A percentile compares a stretch with the other conserved stretches of the same genome.
phyloP scores from a whole-genome alignment of 1,284 basidiomycete species.

The Leccinum griseonigrum region DNA sequence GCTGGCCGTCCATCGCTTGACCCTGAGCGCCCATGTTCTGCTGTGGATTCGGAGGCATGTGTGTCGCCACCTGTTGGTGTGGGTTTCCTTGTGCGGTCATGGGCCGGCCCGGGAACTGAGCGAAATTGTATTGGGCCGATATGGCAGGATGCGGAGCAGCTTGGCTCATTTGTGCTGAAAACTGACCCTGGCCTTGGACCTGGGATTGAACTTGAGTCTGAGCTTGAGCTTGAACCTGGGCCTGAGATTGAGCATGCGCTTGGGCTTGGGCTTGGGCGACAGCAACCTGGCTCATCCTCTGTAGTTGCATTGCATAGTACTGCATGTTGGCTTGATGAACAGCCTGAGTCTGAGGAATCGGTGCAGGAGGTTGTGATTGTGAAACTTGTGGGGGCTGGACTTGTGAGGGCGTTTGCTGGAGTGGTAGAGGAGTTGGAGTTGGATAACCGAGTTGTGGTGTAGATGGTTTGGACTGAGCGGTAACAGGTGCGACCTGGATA shows the following conservation, averaged over 20 bases:
- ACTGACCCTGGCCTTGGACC: slow-evolving; percentile 19
- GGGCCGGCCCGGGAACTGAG: slow-evolving; percentile 19
- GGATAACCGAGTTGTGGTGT: slow-evolving; percentile 29
- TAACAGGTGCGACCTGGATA: slow-evolving; percentile 24
- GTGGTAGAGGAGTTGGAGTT: slow-evolving; percentile 13
- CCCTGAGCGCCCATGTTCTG: slow-evolving; percentile 23
- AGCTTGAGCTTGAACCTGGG: slow-evolving; percentile 22
- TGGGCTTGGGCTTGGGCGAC: neutral
- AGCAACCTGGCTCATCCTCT: slow-evolving; percentile 19
- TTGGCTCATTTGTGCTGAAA: slow-evolving; percentile 25
- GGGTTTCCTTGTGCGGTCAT: slow-evolving; percentile 24
- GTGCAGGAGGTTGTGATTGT: slow-evolving; percentile 22
- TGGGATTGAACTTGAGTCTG: slow-evolving; percentile 23
- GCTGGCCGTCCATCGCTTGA: slow-evolving; percentile 27
- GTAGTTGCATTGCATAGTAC: slow-evolving; percentile 18
- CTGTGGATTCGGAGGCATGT: slow-evolving; percentile 23
- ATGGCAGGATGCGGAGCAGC: slow-evolving; percentile 21
- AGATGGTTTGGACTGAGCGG: slow-evolving; percentile 27
- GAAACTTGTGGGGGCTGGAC: slow-evolving; percentile 17
- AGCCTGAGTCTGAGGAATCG: slow-evolving; percentile 23
- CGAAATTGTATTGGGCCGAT: slow-evolving; percentile 22
- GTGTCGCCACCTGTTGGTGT: slow-evolving; percentile 23
- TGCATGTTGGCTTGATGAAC: slow-evolving; percentile 11
- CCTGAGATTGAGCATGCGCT: neutral
- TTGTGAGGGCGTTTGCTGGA: slow-evolving; percentile 21